phyloP scores from a whole-genome alignment of 2,329 filamentous ascomycete species.

The Microthyrium microscopicum region DNA sequence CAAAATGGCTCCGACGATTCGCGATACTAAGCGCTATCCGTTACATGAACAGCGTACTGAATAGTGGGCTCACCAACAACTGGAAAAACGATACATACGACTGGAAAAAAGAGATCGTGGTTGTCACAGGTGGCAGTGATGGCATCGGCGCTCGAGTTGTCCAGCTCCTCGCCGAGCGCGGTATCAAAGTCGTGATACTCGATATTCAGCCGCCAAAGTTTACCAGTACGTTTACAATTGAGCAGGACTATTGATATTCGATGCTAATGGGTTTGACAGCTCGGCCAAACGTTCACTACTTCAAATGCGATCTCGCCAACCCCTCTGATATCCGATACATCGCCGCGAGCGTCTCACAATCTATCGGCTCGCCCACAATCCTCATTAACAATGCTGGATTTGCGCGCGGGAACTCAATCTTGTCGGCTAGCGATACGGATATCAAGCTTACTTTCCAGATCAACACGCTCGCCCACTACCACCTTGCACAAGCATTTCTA shows the following conservation, averaged over 20 bases:
- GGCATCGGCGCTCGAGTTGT: slow-evolving; percentile 57
- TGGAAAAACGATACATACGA: slow-evolving; percentile 39
- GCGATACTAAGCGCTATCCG: slow-evolving; percentile 35
- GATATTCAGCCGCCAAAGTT: slow-evolving; percentile 50
- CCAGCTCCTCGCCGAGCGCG: slow-evolving; percentile 44
- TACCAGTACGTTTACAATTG: slow-evolving; percentile 21
- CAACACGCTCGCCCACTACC: slow-evolving; percentile 52
- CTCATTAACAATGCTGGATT: slow-evolving; percentile 60
- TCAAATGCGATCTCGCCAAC: slow-evolving; percentile 52
- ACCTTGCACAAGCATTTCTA: slow-evolving; percentile 49
- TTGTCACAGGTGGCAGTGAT: slow-evolving; percentile 58
- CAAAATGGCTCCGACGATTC: slow-evolving; percentile 36
- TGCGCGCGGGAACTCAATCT: slow-evolving; percentile 42
- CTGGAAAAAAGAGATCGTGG: slow-evolving; percentile 52
- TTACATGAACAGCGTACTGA: slow-evolving; percentile 34
- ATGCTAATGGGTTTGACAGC: slow-evolving; percentile 20
- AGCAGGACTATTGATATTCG: too few species aligned
- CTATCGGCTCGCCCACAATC: slow-evolving; percentile 49
- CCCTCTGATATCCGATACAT: slow-evolving; percentile 33
- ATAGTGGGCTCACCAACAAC: slow-evolving; percentile 32
- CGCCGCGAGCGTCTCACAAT: slow-evolving; percentile 34
- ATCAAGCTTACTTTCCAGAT: slow-evolving; percentile 54
- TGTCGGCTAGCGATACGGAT: slow-evolving; percentile 39
- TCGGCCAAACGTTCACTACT: slow-evolving; percentile 43
- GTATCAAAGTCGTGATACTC: slow-evolving; percentile 52